phyloP scores from a whole-genome alignment of 208 protist genomes.

The Entamoeba moshkovskii region DNA sequence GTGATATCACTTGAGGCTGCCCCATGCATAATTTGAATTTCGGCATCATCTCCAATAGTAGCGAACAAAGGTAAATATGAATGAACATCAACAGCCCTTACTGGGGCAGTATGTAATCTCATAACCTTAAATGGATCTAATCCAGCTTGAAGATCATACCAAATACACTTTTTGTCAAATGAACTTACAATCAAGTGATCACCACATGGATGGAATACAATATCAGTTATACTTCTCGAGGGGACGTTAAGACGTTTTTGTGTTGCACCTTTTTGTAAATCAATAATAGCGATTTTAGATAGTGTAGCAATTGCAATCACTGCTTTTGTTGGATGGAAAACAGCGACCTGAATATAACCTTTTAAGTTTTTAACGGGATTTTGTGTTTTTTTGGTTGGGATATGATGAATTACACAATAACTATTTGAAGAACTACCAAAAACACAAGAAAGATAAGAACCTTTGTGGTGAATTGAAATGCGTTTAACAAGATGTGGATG shows the following conservation, averaged over 20 bases:
- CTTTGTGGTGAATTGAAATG: neutral
- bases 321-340: neutral
- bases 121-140: slow-evolving; percentile 20
- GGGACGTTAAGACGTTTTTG: neutral
- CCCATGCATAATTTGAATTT: slow-evolving; percentile 56
- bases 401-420: neutral
- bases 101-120: slow-evolving; percentile 71
- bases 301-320: neutral
- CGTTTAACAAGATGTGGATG: neutral
- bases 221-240: neutral
- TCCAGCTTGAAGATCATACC: neutral
- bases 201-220: slow-evolving; percentile 7
- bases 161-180: neutral
- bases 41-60: slow-evolving; percentile 74
- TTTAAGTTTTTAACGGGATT: neutral
- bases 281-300: neutral
- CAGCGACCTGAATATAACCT: neutral
- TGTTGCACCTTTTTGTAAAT: neutral
- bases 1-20: slow-evolving; percentile 77
- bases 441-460: neutral
- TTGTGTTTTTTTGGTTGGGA: neutral
- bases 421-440: neutral
- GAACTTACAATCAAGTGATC: neutral
- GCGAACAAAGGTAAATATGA: slow-evolving; percentile 76
- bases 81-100: slow-evolving; percentile 65